Base-by-base conservation (phyloP, 2,329 filamentous ascomycete species). In the Pseudogymnoascus sp. region DNA sequence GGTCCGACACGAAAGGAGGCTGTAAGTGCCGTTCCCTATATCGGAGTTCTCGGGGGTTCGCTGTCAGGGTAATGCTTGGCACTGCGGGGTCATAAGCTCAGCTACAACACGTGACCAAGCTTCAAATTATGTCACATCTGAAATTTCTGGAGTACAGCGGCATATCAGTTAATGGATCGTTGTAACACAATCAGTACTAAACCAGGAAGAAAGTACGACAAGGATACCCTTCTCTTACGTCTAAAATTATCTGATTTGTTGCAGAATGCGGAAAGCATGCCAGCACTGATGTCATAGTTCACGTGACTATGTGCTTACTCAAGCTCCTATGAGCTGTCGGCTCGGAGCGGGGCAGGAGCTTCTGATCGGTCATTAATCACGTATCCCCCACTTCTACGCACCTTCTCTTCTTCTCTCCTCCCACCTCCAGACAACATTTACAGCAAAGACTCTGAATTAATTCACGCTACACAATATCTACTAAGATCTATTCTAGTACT, bases 291-390 rank as follows among this genome's bases (percentile, higher is more conserved):
- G 43, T 54, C 43, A 54, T 54, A 18, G 25, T 4, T 54, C 43
- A 54, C 43, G 43, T 54, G 43, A 54, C 43, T 3, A 32, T 18
- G 1, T 54, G 43, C 43, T 54, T 54, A 54, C 43, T 30, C 43
- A 54, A 54, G 43, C 43, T 54, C 25, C 43, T n/a, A 54, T 54
- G 43, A 54, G 43, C 25, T 30, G 43, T 54, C 43, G 43, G 43
- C 43, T 54, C 43, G 43, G 43, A 54, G 43, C 43, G 43, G 43
- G 43, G 43, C 43, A 54, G 43, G 43, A 54, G 43, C 43, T 54
- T 54, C 43, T 54, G 43, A 54, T 54, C 43, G 3, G 25, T 54
- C 43, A 54, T 54, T 54, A 54, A 54, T 54, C 43, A 54, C 43
- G 25, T 54, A 54, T 54, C 25, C 43, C 43, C 43, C 43, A 54